Conservation (phyloP, 108 stramenopile species). For the Nannochloropsis salina region DNA sequence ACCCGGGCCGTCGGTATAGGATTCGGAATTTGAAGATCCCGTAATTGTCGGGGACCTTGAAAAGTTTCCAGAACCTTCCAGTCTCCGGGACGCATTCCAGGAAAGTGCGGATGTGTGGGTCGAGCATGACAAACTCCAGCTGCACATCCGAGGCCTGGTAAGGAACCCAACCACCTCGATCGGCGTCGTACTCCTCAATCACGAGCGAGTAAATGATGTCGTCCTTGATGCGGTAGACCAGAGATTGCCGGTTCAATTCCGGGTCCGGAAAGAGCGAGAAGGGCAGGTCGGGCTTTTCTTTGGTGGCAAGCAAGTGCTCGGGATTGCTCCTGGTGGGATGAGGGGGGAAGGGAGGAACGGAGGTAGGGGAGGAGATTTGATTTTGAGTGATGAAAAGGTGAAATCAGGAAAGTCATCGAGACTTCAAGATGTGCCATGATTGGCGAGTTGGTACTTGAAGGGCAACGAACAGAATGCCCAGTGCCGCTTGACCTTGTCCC, state of each 20-base stretch:
- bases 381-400: background rate
- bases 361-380: background rate
- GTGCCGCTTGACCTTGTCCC: background rate
- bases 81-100: slow-evolving; percentile 31
- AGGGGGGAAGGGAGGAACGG: background rate
- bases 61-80: slow-evolving; percentile 41
- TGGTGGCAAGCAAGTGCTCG: slow-evolving; percentile 55
- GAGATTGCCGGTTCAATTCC: slow-evolving; percentile 56
- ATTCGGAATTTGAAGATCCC: slow-evolving; percentile 59
- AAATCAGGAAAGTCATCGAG: background rate
- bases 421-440: background rate
- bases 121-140: slow-evolving; percentile 62
- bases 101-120: slow-evolving; percentile 54
- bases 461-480: background rate
- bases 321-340: slow-evolving; percentile 14
- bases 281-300: slow-evolving; percentile 51
- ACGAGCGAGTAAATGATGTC: slow-evolving; percentile 50
- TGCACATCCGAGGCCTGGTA: slow-evolving; percentile 54
- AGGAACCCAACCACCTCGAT: slow-evolving; percentile 50
- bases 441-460: background rate
- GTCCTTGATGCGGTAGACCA: slow-evolving; percentile 60
- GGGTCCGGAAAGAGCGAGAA: slow-evolving; percentile 56
- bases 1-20: slow-evolving; percentile 51
- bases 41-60: slow-evolving; percentile 55
- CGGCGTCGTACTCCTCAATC: slow-evolving; percentile 48